phyloP scores from a whole-genome alignment of 2,329 filamentous ascomycete genomes.

The Neobulgaria alba region DNA sequence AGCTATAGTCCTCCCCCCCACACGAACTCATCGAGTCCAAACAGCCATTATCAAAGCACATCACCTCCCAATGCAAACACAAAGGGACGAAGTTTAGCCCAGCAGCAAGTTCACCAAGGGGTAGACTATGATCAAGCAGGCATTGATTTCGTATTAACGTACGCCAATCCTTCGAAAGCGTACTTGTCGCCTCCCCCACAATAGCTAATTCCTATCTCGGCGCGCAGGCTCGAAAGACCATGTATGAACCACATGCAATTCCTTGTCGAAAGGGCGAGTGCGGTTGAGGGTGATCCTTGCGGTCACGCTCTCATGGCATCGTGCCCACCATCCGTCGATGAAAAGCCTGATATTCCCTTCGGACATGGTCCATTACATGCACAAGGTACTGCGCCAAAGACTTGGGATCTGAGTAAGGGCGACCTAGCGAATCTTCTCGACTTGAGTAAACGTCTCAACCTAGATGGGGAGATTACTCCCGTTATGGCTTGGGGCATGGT shows the following conservation, averaged over 20 bases:
- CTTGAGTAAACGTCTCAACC: constrained; percentile 71
- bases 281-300: constrained; percentile 60
- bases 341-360: constrained; percentile 44
- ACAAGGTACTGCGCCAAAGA: constrained; percentile 38
- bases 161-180: constrained; percentile 55
- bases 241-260: constrained; percentile 89
- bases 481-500: constrained; percentile 92
- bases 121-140: constrained; percentile 74
- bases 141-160: constrained; percentile 88
- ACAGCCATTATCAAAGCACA: constrained; percentile 2
- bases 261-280: constrained; percentile 52
- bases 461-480: constrained; percentile 86
- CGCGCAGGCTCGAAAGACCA: constrained; percentile 71
- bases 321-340: constrained; percentile 58
- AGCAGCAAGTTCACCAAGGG: constrained; percentile 28
- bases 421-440: constrained; percentile 77
- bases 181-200: constrained; percentile 58
- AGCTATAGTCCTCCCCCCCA: constrained; percentile 24
- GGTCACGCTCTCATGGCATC: constrained; percentile 92
- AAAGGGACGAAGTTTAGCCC: constrained; percentile 19
- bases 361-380: constrained; percentile 30
- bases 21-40: constrained; percentile 11
- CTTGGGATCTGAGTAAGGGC: constrained; percentile 68
- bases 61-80: constrained; percentile 1
- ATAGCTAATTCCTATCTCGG: constrained; percentile 36